Evolutionary conservation across 805 yeast species (phyloP).

Genomic region (Suhomyces sp.): DNA sequence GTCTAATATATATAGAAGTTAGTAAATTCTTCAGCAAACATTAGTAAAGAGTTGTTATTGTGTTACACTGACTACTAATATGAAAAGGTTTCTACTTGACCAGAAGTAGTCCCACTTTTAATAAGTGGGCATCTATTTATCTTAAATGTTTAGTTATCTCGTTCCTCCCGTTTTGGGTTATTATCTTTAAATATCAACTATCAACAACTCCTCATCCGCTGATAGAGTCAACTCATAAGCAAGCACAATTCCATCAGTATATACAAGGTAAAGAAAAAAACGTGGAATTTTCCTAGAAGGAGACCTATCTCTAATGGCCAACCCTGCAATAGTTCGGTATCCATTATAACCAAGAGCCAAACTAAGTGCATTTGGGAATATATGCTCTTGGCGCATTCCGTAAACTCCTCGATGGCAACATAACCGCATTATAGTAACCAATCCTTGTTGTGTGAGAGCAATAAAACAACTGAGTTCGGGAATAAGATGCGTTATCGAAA

Average conservation of each 20-base stretch:
- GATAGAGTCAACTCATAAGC: constrained; percentile 12
- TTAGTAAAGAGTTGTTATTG: too few species aligned
- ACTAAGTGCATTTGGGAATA: constrained; percentile 36
- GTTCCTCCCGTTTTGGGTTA: too few species aligned
- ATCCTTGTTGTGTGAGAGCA: constrained; percentile 39
- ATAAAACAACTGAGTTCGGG: constrained; percentile 37
- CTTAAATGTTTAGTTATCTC: too few species aligned
- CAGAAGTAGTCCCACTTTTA: too few species aligned
- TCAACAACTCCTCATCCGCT: constrained; percentile 3
- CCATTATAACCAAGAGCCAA: constrained; percentile 27
- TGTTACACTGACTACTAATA: too few species aligned
- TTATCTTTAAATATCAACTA: too few species aligned
- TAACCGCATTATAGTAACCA: constrained; percentile 35
- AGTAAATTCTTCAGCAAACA: too few species aligned
- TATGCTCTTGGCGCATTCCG: constrained; percentile 45
- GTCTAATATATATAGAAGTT: too few species aligned
- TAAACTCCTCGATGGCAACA: constrained; percentile 36
- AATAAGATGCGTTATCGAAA: constrained; percentile 33
- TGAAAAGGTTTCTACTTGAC: too few species aligned
- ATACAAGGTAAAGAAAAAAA: constrained; percentile 31
- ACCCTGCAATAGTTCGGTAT: constrained; percentile 34
- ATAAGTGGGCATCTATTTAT: too few species aligned
- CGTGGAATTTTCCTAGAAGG: constrained; percentile 20
- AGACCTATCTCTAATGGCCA: constrained; percentile 27
- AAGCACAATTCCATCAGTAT: constrained; percentile 32